These are phyloP conservation scores for Monilinia laxa DNA, from an alignment of 2,329 filamentous ascomycete genomes.

Conservation along the genomic window DNA sequence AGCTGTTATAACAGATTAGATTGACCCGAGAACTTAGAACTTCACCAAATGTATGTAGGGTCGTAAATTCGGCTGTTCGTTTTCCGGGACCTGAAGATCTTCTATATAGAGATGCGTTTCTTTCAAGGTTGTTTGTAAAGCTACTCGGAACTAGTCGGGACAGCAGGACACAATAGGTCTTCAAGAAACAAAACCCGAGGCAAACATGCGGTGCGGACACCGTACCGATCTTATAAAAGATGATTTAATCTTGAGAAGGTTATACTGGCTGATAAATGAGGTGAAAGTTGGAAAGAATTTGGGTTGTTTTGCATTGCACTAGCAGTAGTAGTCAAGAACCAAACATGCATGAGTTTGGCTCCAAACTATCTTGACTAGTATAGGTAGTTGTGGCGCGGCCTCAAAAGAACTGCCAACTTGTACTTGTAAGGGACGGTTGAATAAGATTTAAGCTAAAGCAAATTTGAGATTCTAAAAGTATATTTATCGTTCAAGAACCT, in stretches of 20 bases:
- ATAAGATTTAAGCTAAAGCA: not conserved
- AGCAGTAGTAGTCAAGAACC: not conserved
- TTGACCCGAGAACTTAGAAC: not conserved
- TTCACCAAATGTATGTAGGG: not conserved
- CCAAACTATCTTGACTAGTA: conserved; percentile 12
- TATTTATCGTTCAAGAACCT: not conserved
- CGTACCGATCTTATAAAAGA: not conserved
- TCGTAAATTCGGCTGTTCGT: not conserved
- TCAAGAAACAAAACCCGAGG: not conserved
- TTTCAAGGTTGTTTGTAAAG: not conserved
- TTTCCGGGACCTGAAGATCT: not conserved
- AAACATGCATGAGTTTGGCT: conserved; percentile 11
- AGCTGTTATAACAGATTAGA: not conserved
- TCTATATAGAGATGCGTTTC: not conserved
- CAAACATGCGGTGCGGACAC: not conserved
- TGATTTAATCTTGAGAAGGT: not conserved
- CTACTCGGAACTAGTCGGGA: not conserved
- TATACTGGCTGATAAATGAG: not conserved
- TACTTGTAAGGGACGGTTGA: not conserved
- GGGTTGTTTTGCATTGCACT: not conserved
- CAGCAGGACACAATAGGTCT: not conserved
- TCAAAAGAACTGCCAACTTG: not conserved
- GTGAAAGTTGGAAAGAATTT: not conserved
- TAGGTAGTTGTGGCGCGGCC: not conserved
- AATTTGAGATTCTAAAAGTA: not conserved